Evolutionary conservation across 441 rosid genomes (phyloP), one percentile per base, ranked within the genome.

Genomic region (California macrophylla): DNA sequence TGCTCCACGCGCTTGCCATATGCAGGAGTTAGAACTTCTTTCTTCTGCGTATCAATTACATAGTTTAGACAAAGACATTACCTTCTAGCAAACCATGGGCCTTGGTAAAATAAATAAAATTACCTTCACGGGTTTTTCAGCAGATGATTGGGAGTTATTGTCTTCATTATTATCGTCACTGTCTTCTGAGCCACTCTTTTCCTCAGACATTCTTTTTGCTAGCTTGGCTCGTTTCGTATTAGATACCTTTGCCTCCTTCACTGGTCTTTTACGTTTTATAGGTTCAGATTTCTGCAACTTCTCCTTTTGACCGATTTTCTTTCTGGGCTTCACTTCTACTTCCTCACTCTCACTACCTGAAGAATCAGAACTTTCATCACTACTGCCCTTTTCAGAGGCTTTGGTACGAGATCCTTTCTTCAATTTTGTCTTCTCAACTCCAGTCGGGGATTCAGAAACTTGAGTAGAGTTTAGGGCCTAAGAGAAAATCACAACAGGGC

Each of bases 1-100:
- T 85, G 87, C 81, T 91, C 97, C 76, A 93, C 98, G 0, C 66
- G 83, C 77, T 83, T 93, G 52, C 96, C 97, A 67, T 91, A 89
- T 63, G 74, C 78, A 18, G 92, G 80, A 36, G 84, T 81, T 18
- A 82, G 66, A 74, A 82, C 79, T 75, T 88, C 93, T 83, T 83
- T 90, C 79, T 82, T 88, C 92, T 87, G 87, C 84, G 77, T 56
- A 66, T 71, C 72, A 66, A 63, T 61, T 54, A 71, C 58, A 76
- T 64, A 16, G 77, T 50, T 61, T 28, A 66, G 74, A 66, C 61
- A 69, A 75, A 69, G 66, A 38, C 63, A 66, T 65, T 71, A 69
- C 64, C 42, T 62, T 10, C 32, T 20, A 69, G 29, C 58, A 62
- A 66, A n/a, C 67, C 25, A 8, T 6, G 9, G 29, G 72, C 21